Percentiles rank a stretch among this genome's conserved stretches.
These are phyloP conservation scores for Saitozyma sp. DNA, from an alignment of 768 basidiomycete species.

Conservation along the genomic window DNA sequence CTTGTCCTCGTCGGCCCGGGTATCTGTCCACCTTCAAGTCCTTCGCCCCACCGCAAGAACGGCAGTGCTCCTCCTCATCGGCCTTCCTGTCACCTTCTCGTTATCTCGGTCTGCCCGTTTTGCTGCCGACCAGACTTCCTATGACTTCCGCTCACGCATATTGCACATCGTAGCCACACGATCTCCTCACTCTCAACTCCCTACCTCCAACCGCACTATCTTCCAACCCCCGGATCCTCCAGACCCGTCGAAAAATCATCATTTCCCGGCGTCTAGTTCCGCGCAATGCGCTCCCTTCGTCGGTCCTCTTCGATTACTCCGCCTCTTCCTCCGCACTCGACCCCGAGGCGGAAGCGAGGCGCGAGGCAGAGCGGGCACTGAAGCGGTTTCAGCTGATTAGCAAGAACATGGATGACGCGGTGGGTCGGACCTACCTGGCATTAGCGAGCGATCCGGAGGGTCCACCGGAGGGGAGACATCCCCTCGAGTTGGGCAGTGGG, in stretches of 20 bases:
- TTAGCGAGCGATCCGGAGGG: slow-evolving; percentile 18
- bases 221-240: slow-evolving; percentile 41
- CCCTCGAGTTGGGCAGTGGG: slow-evolving; percentile 7
- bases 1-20: no score
- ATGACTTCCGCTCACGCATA: no score
- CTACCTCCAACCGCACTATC: slow-evolving; percentile 39
- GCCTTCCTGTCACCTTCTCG: not conserved
- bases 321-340: not conserved
- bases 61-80: not conserved
- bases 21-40: no score
- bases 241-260: slow-evolving; percentile 36
- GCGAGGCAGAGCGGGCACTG: slow-evolving; percentile 27
- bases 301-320: slow-evolving; percentile 1
- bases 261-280: slow-evolving; percentile 31
- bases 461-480: slow-evolving; percentile 4
- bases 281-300: slow-evolving; percentile 1
- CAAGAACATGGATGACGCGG: slow-evolving; percentile 35
- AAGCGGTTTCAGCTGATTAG: slow-evolving; percentile 50
- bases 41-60: no score
- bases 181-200: slow-evolving; percentile 40
- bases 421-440: slow-evolving; percentile 37
- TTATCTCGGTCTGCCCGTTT: not conserved
- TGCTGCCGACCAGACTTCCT: not conserved
- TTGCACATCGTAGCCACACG: slow-evolving; percentile 38
- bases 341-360: slow-evolving; percentile 19